phyloP scores from a whole-genome alignment of 2,329 filamentous ascomycete genomes.

The Xylaria polymorpha region DNA sequence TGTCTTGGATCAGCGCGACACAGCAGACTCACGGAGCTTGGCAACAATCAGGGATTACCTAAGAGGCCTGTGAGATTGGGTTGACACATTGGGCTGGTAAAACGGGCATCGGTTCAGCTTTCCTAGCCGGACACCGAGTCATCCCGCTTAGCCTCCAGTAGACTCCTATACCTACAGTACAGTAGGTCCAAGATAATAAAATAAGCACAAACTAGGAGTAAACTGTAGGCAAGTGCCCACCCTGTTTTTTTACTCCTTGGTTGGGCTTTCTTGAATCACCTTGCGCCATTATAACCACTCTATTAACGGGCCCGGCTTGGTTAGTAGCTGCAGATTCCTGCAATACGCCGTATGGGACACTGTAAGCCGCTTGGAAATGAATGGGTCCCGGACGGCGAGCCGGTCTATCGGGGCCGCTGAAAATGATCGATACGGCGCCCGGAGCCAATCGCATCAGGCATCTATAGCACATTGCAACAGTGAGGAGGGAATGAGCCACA shows the following conservation, averaged over 20 bases:
- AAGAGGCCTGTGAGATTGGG: not conserved
- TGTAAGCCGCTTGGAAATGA: not conserved
- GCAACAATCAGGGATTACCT: not conserved
- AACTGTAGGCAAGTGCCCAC: too few relatives aligned
- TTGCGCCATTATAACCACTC: not conserved
- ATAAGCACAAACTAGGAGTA: too few relatives aligned
- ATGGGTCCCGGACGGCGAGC: constrained; percentile 1
- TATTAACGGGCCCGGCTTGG: not conserved
- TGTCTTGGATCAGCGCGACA: constrained; percentile 3
- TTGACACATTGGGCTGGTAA: constrained; percentile 7
- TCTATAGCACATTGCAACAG: not conserved
- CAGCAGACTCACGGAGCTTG: constrained; percentile 11
- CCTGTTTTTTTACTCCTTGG: not conserved
- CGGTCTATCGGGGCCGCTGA: not conserved
- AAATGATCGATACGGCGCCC: not conserved
- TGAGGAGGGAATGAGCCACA: not conserved
- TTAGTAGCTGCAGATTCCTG: not conserved
- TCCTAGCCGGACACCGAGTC: constrained; percentile 23
- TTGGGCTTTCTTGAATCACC: not conserved
- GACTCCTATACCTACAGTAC: not conserved
- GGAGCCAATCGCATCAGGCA: not conserved
- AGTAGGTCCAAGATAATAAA: too few relatives aligned
- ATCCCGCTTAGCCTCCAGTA: not conserved
- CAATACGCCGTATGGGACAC: constrained; percentile 7
- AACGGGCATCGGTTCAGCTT: constrained; percentile 10